A percentile compares a stretch with the other conserved stretches of the same genome.
Evolutionary conservation across 2,329 filamentous ascomycete genomes (phyloP).

Genomic region (Ambrosiella cleistominuta): DNA sequence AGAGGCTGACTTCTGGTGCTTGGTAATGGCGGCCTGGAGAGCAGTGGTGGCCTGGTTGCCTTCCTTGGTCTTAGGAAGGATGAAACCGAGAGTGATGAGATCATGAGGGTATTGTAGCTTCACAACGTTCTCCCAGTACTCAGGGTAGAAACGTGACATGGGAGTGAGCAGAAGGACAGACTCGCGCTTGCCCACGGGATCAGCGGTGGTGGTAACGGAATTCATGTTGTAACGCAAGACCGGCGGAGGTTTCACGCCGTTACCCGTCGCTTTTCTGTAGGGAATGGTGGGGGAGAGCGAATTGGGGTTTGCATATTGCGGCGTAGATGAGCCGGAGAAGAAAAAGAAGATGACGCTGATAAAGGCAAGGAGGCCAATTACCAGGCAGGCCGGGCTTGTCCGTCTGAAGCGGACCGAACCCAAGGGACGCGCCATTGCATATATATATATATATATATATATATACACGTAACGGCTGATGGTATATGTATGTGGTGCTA

Average conservation of each 20-base stretch:
- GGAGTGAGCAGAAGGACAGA: slow-evolving; percentile 83
- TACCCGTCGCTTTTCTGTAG: slow-evolving; percentile 40
- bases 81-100: slow-evolving; percentile 87
- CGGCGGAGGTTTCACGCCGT: slow-evolving; percentile 45
- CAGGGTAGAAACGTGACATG: slow-evolving; percentile 79
- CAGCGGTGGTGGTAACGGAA: slow-evolving; percentile 66
- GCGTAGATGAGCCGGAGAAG: slow-evolving; percentile 28
- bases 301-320: slow-evolving; percentile 23
- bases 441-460: neutral
- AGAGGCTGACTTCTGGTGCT: slow-evolving; percentile 61
- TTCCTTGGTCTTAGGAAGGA: slow-evolving; percentile 82
- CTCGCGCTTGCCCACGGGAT: slow-evolving; percentile 64
- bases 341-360: slow-evolving; percentile 54
- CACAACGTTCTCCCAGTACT: slow-evolving; percentile 88
- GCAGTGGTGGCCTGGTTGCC: slow-evolving; percentile 72
- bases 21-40: slow-evolving; percentile 68
- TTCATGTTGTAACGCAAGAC: slow-evolving; percentile 91
- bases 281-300: slow-evolving; percentile 23
- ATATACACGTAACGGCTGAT: no score
- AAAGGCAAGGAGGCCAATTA: slow-evolving; percentile 53
- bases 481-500: no score
- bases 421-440: slow-evolving; percentile 36
- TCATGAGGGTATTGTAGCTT: slow-evolving; percentile 79
- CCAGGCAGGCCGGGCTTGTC: slow-evolving; percentile 55
- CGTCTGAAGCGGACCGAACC: slow-evolving; percentile 58